Base-by-base conservation (phyloP, 176 grass and related monocot genomes). In the Pontederia crassipes region DNA sequence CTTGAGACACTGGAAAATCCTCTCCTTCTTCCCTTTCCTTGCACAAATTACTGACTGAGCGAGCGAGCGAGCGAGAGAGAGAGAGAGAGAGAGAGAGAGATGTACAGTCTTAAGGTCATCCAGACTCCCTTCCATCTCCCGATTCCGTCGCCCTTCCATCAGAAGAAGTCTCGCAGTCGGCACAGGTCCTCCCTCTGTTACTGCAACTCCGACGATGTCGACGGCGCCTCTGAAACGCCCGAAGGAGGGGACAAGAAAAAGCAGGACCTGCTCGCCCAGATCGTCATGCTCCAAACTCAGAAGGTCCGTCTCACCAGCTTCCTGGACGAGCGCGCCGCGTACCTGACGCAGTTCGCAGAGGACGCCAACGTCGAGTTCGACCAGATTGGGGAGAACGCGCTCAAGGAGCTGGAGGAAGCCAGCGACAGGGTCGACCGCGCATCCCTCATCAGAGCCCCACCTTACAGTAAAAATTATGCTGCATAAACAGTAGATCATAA, bases 291-390 rank as follows among this genome's bases (percentile, higher is more conserved):
- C 50, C 84, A 92, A 53, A 58, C 87, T 2, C 79, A 88, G 32
- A 98, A 86, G 71, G 79, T 98, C 14, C 87, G 87, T 11, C 79
- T 86, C 73, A 78, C 76, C 35, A 64, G 79, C 67, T 98, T 83
- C 76, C 32, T 98, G 62, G 87, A 98, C 8, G 84, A 92, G 66
- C 75, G 81, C 47, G 76, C 87, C 46, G 77, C 74, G 29, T 81
- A 81, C 56, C 77, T 98, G 67, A 89, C 81, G 55, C 84, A 98
- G 68, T 92, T 89, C 28, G 82, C 79, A 5, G 83, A 89, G 81
- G 81, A 86, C 11, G 87, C 84, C 54, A 81, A 83, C 73, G 68
- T 71, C 1, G 81, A 92, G 74, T 90, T 91, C 45, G 81, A 91
- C 40, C 51, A 85, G 67, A 91, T 91, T 7, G 87, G 93, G 1